Evolutionary conservation across 495 filamentous ascomycete genomes (phyloP).

Genomic region (Penicillium malachiteum): DNA sequence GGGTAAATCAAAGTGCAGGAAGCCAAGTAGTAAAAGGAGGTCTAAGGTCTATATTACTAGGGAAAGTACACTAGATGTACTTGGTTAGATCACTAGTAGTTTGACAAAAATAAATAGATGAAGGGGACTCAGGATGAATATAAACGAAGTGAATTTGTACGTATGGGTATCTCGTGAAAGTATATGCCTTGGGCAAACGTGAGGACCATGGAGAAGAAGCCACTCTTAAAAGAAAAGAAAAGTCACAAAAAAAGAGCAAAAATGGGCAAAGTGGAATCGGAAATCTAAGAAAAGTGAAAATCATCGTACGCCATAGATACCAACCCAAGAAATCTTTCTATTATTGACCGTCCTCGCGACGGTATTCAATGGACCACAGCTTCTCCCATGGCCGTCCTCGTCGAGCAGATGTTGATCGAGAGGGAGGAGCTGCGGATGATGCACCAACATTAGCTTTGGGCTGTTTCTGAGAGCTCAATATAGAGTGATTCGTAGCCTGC

Average conservation of each 20-base stretch:
- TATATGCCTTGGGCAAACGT: background rate
- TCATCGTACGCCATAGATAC: background rate
- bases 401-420: slow-evolving; percentile 21
- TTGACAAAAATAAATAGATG: no score
- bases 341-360: slow-evolving; percentile 34
- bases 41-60: no score
- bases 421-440: slow-evolving; percentile 16
- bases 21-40: no score
- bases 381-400: slow-evolving; percentile 52
- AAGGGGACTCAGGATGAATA: no score
- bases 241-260: slow-evolving; percentile 7
- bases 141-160: slow-evolving; percentile 13
- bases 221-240: slow-evolving; percentile 1
- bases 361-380: slow-evolving; percentile 52
- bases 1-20: no score
- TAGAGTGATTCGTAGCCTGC: slow-evolving; percentile 6
- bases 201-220: no score
- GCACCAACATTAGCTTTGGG: background rate
- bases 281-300: slow-evolving; percentile 4
- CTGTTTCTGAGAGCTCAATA: slow-evolving; percentile 2
- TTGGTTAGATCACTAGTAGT: no score
- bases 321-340: slow-evolving; percentile 4
- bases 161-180: slow-evolving; percentile 31
- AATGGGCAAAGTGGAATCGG: slow-evolving; percentile 3
- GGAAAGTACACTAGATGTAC: no score